phyloP scores from a whole-genome alignment of 2,329 filamentous ascomycete genomes.

The Cadophora luteo-olivacea region DNA sequence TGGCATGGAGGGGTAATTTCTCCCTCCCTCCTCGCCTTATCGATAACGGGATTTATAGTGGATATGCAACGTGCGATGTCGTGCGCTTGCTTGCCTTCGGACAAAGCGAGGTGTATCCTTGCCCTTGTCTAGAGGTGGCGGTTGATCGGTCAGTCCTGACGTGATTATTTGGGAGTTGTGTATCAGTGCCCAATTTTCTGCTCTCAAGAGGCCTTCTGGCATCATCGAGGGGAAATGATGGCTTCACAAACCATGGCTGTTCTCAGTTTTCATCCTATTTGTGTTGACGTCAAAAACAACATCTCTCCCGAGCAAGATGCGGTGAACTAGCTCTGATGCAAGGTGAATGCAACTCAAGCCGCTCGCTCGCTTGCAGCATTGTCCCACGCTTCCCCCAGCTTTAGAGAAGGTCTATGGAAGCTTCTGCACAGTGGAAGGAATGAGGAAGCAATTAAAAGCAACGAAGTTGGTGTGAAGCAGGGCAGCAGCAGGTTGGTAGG shows the following conservation, averaged over 20 bases:
- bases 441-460: not conserved
- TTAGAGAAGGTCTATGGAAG: conserved; percentile 5
- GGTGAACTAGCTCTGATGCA: conserved; percentile 11
- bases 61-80: conserved; percentile 9
- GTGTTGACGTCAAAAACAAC: not conserved
- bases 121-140: not conserved
- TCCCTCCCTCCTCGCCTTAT: not conserved
- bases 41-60: conserved; percentile 14
- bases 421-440: not conserved
- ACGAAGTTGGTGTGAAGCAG: not conserved
- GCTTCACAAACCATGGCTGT: not conserved
- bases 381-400: conserved; percentile 11
- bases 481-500: not conserved
- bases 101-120: not conserved
- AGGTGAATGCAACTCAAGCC: conserved; percentile 11
- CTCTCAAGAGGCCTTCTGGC: not conserved
- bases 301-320: not conserved
- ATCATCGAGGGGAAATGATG: not conserved
- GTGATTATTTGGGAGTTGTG: not conserved
- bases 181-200: not conserved
- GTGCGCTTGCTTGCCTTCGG: conserved; percentile 1
- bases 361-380: not conserved
- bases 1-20: too few species aligned
- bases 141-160: not conserved
- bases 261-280: not conserved